phyloP scores from a whole-genome alignment of 805 yeast species.

The Candida nemodendra region DNA sequence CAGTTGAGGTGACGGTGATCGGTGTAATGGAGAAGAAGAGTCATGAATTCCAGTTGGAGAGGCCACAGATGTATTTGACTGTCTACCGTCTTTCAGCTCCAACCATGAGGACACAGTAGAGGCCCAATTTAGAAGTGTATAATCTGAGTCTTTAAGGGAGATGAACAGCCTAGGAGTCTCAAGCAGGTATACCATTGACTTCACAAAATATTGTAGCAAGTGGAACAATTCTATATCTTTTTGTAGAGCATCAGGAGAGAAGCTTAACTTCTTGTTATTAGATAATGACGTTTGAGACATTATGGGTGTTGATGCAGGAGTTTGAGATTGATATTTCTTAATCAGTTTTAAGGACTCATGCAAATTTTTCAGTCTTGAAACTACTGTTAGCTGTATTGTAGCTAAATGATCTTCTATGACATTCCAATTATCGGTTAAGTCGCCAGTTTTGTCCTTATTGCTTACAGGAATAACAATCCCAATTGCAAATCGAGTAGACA shows the following conservation, averaged over 20 bases:
- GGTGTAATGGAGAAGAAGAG: constrained; percentile 3
- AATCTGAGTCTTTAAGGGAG: constrained; percentile 38
- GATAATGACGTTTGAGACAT: not conserved
- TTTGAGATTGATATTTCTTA: constrained; percentile 5
- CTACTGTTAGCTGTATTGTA: constrained; percentile 38
- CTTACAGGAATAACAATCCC: constrained; percentile 49
- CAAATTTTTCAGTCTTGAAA: constrained; percentile 34
- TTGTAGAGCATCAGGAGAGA: constrained; percentile 40
- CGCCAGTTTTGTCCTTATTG: constrained; percentile 33
- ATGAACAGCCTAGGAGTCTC: constrained; percentile 49
- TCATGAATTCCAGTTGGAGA: constrained; percentile 9
- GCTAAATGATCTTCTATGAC: constrained; percentile 42
- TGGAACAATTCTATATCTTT: constrained; percentile 42
- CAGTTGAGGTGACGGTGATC: constrained; percentile 10
- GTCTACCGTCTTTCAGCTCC: constrained; percentile 49
- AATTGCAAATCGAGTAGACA: constrained; percentile 41
- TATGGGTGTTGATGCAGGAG: not conserved
- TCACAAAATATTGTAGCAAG: constrained; percentile 37
- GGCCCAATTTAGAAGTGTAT: constrained; percentile 49
- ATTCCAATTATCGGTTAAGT: constrained; percentile 49
- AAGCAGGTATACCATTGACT: constrained; percentile 37
- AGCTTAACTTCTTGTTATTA: constrained; percentile 30
- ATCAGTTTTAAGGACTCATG: constrained; percentile 8
- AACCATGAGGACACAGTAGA: constrained; percentile 53
- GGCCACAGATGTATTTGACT: constrained; percentile 4